Evolutionary conservation across 352 stramenopile species (phyloP).

Genomic region (Phytophthora syringae): DNA sequence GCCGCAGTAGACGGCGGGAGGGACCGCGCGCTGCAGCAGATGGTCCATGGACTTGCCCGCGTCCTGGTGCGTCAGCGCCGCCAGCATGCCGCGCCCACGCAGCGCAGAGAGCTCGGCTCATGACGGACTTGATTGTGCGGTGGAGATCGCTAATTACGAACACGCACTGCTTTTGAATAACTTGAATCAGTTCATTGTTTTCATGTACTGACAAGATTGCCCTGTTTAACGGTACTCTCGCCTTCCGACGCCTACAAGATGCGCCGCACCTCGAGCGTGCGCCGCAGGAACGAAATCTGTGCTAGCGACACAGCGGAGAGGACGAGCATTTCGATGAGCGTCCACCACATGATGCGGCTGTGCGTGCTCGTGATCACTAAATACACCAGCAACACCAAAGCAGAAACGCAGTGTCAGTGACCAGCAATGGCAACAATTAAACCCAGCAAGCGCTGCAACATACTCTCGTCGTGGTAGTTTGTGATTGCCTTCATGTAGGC

Average conservation of each 20-base stretch:
- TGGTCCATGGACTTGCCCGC: conserved; percentile 62
- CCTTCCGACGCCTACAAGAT: conserved; percentile 57
- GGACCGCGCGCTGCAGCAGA: conserved; percentile 33
- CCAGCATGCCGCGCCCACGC: conserved; percentile 73
- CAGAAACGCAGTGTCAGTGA: conserved; percentile 9
- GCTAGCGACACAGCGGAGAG: conserved; percentile 73
- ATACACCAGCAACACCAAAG: conserved; percentile 4
- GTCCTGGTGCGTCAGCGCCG: conserved; percentile 73
- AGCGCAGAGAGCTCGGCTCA: conserved; percentile 75
- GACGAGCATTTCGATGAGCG: conserved; percentile 77
- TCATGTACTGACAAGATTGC: too few species aligned
- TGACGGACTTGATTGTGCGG: conserved; percentile 34
- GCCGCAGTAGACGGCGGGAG: conserved; percentile 83
- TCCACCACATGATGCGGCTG: conserved; percentile 86
- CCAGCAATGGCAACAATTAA: not conserved
- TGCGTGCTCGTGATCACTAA: conserved; percentile 87
- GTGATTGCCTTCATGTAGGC: conserved; percentile 89
- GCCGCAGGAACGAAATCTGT: conserved; percentile 85
- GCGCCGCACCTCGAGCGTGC: conserved; percentile 86
- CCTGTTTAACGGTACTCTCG: not conserved
- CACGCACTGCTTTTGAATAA: too few species aligned
- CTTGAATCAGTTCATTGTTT: too few species aligned
- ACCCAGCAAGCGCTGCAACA: not conserved
- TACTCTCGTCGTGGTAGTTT: conserved; percentile 79
- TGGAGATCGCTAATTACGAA: not conserved